Base-by-base conservation (phyloP, 768 basidiomycete species). In the Ramaria sp. region DNA sequence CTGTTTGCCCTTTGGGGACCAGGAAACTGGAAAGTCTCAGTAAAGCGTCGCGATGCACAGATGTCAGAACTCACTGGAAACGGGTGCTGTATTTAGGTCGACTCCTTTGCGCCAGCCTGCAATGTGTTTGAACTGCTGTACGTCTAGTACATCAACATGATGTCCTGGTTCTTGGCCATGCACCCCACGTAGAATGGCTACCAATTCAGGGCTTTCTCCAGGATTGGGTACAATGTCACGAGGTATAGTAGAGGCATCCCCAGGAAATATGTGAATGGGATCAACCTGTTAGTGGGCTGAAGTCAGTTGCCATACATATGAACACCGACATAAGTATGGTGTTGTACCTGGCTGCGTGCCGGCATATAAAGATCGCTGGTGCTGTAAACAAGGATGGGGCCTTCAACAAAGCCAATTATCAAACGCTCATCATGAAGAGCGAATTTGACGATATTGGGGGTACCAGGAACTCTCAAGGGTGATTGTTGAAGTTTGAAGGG, bases 1-100 rank as follows among this genome's bases (percentile, higher is more conserved):
- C 56, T 91, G 88, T 65, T 88, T 91, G 46, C 88, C 89, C 66
- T 88, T 89, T 1, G 88, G 86, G 3, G 88, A 91, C 88, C 89
- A 91, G 12, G 85, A 79, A 9, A 84, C 89, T 91, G 57, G 22
- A 53, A n/a, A 22, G 9, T 43, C 17, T 60, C 17, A 53, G 37
- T 61, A 58, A 59, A 17, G 33, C 1, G 20, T 11, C 6, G 15
- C 38, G 47, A 50, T 3, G 31, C 24, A 10, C 48, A 30, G 11
- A 7, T 24, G 11, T 20, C 17, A 55, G 42, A n/a, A 73, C 83
- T 58, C 55, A 88, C 87, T 73, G 58, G 82, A 77, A 9, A 77
- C 77, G 1, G 84, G 83, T 31, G 73, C 74, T 30, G 76, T 75
- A 55, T 77, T 74, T 4, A 42, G 17, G 37, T 51, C 51, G 17